A percentile compares a stretch with the other conserved stretches of the same genome.
These are phyloP conservation scores for Pseudocercospora fuligena DNA, from an alignment of 2,329 filamentous ascomycete genomes.

Conservation along the genomic window DNA sequence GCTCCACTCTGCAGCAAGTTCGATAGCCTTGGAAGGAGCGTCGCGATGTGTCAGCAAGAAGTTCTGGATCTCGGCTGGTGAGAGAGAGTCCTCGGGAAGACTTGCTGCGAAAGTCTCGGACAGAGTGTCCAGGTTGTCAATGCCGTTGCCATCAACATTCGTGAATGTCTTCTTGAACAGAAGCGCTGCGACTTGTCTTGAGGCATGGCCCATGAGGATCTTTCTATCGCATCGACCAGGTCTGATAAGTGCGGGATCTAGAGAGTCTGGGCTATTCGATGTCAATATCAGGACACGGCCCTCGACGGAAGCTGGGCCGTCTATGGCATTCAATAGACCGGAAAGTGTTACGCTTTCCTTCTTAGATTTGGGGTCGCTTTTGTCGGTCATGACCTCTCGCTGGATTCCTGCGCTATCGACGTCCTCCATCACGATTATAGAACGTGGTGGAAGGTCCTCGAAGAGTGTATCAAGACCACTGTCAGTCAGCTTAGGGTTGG, in stretches of 20 bases:
- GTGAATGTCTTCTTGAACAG: constrained; percentile 46
- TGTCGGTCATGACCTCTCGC: constrained; percentile 73
- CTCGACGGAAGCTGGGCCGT: constrained; percentile 77
- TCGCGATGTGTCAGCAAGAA: constrained; percentile 55
- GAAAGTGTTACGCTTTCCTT: constrained; percentile 67
- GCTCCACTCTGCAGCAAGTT: constrained; percentile 47
- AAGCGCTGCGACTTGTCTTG: constrained; percentile 42
- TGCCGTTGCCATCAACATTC: constrained; percentile 2
- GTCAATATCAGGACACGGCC: constrained; percentile 80
- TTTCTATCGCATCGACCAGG: constrained; percentile 73
- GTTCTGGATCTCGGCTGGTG: constrained; percentile 57
- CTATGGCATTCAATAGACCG: constrained; percentile 79
- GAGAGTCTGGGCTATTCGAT: constrained; percentile 72
- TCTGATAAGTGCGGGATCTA: constrained; percentile 74
- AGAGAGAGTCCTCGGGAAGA: constrained; percentile 51
- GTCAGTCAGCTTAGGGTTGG: constrained; percentile 92
- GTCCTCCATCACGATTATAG: constrained; percentile 98
- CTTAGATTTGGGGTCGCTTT: constrained; percentile 15
- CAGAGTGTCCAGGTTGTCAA: constrained; percentile 3
- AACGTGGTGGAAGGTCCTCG: constrained; percentile 97
- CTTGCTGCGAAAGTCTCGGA: constrained; percentile 47
- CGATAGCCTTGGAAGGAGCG: constrained; percentile 49
- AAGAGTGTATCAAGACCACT: constrained; percentile 96
- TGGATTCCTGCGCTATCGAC: constrained; percentile 93
- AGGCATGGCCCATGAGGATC: constrained; percentile 60